phyloP scores from a whole-genome alignment of 257 asterid genomes.

The Jaltomata sinuosa region DNA sequence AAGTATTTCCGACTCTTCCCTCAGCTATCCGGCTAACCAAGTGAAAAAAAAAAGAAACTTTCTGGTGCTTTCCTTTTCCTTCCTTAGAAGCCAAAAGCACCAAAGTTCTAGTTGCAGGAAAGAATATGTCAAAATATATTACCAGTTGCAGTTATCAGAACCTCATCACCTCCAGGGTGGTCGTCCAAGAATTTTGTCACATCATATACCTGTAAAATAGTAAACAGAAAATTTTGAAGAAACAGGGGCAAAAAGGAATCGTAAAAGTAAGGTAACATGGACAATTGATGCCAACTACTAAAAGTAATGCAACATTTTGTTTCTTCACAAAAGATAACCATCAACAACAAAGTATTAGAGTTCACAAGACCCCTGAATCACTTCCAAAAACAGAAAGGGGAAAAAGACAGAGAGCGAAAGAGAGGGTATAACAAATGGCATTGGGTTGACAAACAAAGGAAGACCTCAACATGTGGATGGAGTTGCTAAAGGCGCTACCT shows the following conservation, averaged over 20 bases:
- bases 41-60: background rate
- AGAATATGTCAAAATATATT: background rate
- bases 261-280: background rate
- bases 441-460: background rate
- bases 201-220: conserved; percentile 53
- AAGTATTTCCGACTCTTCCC: background rate
- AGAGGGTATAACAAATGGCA: background rate
- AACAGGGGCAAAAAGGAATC: background rate
- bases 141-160: conserved; percentile 77
- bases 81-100: background rate
- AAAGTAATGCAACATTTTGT: background rate
- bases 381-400: background rate
- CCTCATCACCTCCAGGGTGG: conserved; percentile 97
- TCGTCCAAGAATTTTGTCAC: conserved; percentile 84
- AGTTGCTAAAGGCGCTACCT: background rate
- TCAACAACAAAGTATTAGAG: background rate
- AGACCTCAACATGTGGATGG: background rate
- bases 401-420: background rate
- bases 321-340: background rate
- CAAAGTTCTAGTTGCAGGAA: background rate
- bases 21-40: background rate
- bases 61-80: background rate
- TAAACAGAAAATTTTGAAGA: background rate
- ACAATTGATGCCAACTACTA: background rate
- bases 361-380: background rate